These are phyloP conservation scores for Perilla frutescens DNA, from an alignment of 257 asterid genomes.

Conservation along the genomic window DNA sequence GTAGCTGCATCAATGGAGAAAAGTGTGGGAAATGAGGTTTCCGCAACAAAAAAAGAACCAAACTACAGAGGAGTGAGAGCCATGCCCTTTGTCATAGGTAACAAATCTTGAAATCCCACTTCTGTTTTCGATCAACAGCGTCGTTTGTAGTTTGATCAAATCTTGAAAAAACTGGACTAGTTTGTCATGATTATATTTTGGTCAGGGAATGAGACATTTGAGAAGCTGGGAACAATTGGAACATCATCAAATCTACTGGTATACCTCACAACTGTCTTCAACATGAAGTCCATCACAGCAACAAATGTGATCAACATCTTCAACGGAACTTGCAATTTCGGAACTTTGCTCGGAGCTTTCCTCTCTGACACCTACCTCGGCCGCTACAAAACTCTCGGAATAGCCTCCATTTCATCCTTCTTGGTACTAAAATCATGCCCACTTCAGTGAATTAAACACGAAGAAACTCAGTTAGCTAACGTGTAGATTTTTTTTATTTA, in stretches of 20 bases:
- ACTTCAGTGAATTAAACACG: no score
- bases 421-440: slow-evolving; percentile 37
- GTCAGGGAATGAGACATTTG: slow-evolving; percentile 69
- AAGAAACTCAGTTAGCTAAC: no score
- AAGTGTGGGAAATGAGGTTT: not conserved
- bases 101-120: not conserved
- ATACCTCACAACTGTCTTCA: slow-evolving; percentile 56
- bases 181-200: not conserved
- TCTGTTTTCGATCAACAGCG: not conserved
- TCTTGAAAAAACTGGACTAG: not conserved
- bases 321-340: slow-evolving; percentile 67
- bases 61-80: slow-evolving; percentile 57
- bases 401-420: slow-evolving; percentile 60
- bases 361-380: slow-evolving; percentile 64
- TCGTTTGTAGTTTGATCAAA: not conserved
- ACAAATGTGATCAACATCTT: slow-evolving; percentile 57
- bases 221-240: slow-evolving; percentile 70
- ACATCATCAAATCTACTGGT: slow-evolving; percentile 58
- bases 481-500: no score
- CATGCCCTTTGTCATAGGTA: slow-evolving; percentile 64
- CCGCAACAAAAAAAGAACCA: slow-evolving; percentile 40
- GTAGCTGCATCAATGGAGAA: slow-evolving; percentile 35
- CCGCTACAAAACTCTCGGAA: slow-evolving; percentile 58
- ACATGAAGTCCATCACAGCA: slow-evolving; percentile 60
- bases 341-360: slow-evolving; percentile 60